A percentile compares a stretch with the other conserved stretches of the same genome.
Conservation (phyloP, 345 rosid genomes). For the Adansonia digitata region DNA sequence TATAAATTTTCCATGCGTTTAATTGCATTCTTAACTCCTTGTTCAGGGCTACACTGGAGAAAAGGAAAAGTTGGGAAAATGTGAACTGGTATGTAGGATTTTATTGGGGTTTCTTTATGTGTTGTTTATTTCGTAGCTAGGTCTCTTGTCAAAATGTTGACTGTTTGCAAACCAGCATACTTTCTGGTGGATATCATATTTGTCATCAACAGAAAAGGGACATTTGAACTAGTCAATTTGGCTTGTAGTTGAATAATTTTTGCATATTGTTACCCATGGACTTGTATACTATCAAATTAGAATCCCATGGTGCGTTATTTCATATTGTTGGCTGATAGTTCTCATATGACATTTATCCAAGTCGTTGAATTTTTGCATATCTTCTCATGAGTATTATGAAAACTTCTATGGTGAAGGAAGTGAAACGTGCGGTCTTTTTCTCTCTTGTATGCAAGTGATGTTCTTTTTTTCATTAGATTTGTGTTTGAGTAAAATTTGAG, state of each 20-base stretch:
- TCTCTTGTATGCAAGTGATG: neutral
- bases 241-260: neutral
- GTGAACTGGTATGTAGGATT: slow-evolving; percentile 63
- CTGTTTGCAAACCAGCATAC: neutral
- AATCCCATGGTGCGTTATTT: neutral
- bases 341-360: neutral
- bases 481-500: neutral
- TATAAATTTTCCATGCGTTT: slow-evolving; percentile 7
- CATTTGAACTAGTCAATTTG: neutral
- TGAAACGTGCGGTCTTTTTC: neutral
- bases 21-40: slow-evolving; percentile 11
- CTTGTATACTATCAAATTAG: neutral
- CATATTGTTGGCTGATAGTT: neutral
- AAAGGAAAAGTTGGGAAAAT: slow-evolving; percentile 77
- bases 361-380: neutral
- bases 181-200: neutral
- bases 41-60: slow-evolving; percentile 81
- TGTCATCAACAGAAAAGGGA: neutral
- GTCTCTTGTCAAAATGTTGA: neutral
- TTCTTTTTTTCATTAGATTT: neutral
- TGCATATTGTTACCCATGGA: neutral
- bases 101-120: neutral
- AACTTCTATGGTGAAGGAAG: neutral
- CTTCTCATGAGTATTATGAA: neutral
- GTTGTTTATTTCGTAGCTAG: neutral